Conservation (phyloP, 2,329 filamentous ascomycete genomes). For the Penicillium sp. region DNA sequence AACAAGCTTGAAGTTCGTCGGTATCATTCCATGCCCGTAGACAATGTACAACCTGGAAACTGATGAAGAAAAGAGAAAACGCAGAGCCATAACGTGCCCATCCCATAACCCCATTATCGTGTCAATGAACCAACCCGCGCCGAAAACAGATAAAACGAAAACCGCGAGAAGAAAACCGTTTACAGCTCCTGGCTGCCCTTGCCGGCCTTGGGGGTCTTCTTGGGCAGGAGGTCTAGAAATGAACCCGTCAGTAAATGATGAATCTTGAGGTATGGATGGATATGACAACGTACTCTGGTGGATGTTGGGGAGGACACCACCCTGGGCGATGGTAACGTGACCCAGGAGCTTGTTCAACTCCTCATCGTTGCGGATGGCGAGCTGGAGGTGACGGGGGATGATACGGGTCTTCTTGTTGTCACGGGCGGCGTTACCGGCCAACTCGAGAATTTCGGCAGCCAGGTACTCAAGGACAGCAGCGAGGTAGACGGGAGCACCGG, state of each 20-base stretch:
- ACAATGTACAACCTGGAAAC: conserved; percentile 64
- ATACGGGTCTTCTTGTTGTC: conserved; percentile 99
- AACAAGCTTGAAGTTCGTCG: conserved; percentile 38
- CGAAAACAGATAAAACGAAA: conserved; percentile 59
- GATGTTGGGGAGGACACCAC: conserved; percentile 95
- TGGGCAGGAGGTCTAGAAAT: conserved; percentile 86
- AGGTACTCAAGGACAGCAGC: conserved; percentile 98
- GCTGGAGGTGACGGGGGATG: conserved; percentile 97
- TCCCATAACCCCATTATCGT: conserved; percentile 76
- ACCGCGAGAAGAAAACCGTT: conserved; percentile 54
- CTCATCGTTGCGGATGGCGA: conserved; percentile 99
- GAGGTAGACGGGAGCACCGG: conserved; percentile 93
- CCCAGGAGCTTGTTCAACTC: conserved; percentile 98
- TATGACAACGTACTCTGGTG: conserved; percentile 77
- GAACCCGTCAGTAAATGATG: neutral
- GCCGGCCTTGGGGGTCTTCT: conserved; percentile 96
- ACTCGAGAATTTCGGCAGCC: conserved; percentile 96
- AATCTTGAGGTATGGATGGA: conserved; percentile 16
- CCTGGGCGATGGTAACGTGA: conserved; percentile 95
- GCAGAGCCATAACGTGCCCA: conserved; percentile 60
- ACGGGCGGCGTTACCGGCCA: conserved; percentile 96
- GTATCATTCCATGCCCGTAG: conserved; percentile 57
- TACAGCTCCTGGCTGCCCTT: conserved; percentile 98
- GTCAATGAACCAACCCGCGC: conserved; percentile 70
- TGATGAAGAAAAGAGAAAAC: conserved; percentile 52